Evolutionary conservation across 805 yeast species (phyloP).

Genomic region (Suhomyces pyralidae): DNA sequence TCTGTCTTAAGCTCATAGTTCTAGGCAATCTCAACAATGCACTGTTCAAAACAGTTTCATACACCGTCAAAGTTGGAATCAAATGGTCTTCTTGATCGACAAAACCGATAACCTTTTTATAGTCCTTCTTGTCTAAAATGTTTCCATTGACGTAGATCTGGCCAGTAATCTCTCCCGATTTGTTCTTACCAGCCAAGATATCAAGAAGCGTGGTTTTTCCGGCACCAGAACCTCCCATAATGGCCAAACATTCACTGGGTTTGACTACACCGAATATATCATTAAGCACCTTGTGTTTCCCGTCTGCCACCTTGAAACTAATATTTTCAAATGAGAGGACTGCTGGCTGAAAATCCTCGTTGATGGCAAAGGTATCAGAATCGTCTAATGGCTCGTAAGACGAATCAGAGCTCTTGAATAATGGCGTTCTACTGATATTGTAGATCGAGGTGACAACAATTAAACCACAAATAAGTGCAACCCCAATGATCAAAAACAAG

Average conservation of each 20-base stretch:
- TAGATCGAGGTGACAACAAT: conserved; percentile 42
- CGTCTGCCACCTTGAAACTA: conserved; percentile 49
- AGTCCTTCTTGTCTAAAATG: conserved; percentile 39
- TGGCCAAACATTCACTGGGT: conserved; percentile 89
- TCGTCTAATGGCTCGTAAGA: conserved; percentile 29
- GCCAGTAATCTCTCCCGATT: conserved; percentile 71
- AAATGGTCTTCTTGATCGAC: conserved; percentile 94
- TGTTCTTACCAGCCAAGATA: conserved; percentile 84
- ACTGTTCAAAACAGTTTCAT: conserved; percentile 90
- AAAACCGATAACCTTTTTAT: conserved; percentile 76
- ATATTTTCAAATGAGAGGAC: conserved; percentile 74
- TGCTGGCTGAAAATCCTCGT: conserved; percentile 60
- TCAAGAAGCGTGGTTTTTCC: conserved; percentile 94
- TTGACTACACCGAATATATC: conserved; percentile 71
- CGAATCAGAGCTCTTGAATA: conserved; percentile 41
- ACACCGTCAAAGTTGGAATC: conserved; percentile 90
- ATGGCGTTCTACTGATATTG: conserved; percentile 58
- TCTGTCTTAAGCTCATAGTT: conserved; percentile 67
- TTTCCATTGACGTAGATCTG: conserved; percentile 74
- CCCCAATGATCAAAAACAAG: conserved; percentile 44
- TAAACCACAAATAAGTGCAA: conserved; percentile 42
- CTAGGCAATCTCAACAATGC: conserved; percentile 86
- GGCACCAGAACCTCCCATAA: conserved; percentile 99
- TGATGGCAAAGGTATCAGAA: conserved; percentile 39
- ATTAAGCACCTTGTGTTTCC: conserved; percentile 53